Conservation (phyloP, 1,284 basidiomycete species). For the Kalmanozyma brasiliensis region DNA sequence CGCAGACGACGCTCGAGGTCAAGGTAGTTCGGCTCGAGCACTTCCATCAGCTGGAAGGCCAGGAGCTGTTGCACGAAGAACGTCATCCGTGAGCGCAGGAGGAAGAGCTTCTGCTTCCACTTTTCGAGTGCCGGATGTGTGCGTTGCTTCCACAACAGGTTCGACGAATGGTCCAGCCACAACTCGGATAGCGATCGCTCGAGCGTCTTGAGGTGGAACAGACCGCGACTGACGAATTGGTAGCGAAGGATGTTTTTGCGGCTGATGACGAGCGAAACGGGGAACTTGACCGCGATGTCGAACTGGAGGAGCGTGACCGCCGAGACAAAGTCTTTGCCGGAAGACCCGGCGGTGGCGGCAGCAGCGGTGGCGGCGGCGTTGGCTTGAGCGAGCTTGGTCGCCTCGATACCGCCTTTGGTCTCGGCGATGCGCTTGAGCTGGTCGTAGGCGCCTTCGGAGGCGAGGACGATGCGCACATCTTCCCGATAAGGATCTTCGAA, state of each 20-base stretch:
- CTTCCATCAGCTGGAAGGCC: slow-evolving; percentile 63
- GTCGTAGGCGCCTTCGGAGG: slow-evolving; percentile 64
- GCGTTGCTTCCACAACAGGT: slow-evolving; percentile 49
- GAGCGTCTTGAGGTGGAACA: slow-evolving; percentile 65
- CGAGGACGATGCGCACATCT: slow-evolving; percentile 63
- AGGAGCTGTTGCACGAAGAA: slow-evolving; percentile 66
- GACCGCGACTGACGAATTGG: slow-evolving; percentile 63
- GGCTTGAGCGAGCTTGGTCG: slow-evolving; percentile 61
- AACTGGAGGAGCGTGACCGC: slow-evolving; percentile 62
- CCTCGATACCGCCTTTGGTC: slow-evolving; percentile 66
- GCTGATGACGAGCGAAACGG: slow-evolving; percentile 67
- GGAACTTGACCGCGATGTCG: slow-evolving; percentile 65
- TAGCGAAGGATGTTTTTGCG: slow-evolving; percentile 67
- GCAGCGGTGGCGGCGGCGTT: slow-evolving; percentile 50
- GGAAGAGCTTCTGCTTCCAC: slow-evolving; percentile 65
- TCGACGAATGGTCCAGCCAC: slow-evolving; percentile 59
- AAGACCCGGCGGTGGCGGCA: slow-evolving; percentile 13
- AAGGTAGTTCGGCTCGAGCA: slow-evolving; percentile 65
- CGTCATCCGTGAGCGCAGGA: slow-evolving; percentile 63
- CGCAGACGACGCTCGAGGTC: slow-evolving; percentile 60
- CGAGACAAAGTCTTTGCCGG: slow-evolving; percentile 69
- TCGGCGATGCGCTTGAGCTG: slow-evolving; percentile 66
- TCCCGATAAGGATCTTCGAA: slow-evolving; percentile 65
- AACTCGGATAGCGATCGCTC: slow-evolving; percentile 60
- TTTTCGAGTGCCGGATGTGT: slow-evolving; percentile 55